Base-by-base conservation (phyloP, 2,329 filamentous ascomycete genomes). In the Colletotrichum aenigma region DNA sequence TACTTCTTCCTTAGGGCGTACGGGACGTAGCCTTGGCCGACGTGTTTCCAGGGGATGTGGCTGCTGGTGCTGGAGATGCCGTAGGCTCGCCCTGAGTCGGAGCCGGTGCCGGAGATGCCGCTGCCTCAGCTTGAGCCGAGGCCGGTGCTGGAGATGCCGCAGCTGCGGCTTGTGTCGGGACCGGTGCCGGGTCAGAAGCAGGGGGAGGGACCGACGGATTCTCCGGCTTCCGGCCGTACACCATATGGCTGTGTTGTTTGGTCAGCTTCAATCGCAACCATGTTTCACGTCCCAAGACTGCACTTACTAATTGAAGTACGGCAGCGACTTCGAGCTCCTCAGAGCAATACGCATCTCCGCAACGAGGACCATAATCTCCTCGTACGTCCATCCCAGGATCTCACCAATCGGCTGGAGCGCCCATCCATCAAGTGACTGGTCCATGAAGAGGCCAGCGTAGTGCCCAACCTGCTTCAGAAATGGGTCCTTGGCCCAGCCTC, bases 361-460 rank as follows among this genome's bases (percentile, higher is more conserved):
- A 12, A 80, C 65, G 12, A 84, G 43, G 7, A 79, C 70, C 8
- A 72, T 12, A 2, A 81, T 74, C 67, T 83, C 79, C 7, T 83
- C 81, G 16, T 71, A 61, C 1, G 75, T 75, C 80, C 81, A 82
- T 0, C 81, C 81, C 52, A 84, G 9, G 13, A 82, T 69, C 61
- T 84, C 78, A 2, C 79, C 80, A 13, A 83, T 60, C 1, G 81
- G 76, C 16, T 78, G 78, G 3, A 81, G 43, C 4, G 71, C 82
- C 66, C 83, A 84, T 1, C 80, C 80, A 16, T 82, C 81, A 3
- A 82, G 55, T 30, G 78, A 79, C 68, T 79, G 75, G 7, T 81
- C 79, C 24, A 78, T 67, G 32, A 79, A 80, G 10, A 75, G 70
- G 4, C 79, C 76, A 21, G 80, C 80, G 43, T 77, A 81, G 1